Evolutionary conservation across 2,329 filamentous ascomycete genomes (phyloP), one percentile per base, ranked within the genome.

Genomic region (Neofusicoccum sp.): DNA sequence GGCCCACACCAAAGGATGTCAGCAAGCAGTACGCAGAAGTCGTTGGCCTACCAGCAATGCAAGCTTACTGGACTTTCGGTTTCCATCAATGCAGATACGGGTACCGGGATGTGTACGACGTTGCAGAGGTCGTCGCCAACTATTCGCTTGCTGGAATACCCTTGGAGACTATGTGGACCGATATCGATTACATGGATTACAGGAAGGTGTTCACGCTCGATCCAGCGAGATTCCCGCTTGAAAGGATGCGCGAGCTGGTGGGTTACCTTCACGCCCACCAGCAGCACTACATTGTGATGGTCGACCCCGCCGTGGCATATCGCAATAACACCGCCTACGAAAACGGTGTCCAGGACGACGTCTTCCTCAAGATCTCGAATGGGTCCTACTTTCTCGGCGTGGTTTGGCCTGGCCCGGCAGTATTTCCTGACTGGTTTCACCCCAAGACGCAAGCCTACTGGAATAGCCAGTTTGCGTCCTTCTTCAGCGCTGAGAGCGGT

Each of bases 381-480:
- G 89, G 82, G 12, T 79, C 79, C 9, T 72, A 84, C 31, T 84
- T 83, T 65, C 69, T 83, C 64, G 85, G 90, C 14, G 89, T 92
- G 14, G 90, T 93, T 28, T 94, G 91, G 91, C 88, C 91, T 5
- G 91, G 91, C 49, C 83, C 87, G 12, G 85, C 88, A 0, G 88
- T 84, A 9, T 92, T 88, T 75, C 89, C 89, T 0, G 91, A 94
- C 73, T 94, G 90, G 90, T 92, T 93, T 71, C 79, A 87, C 16
- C 81, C 83, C 6, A 85, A 86, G 58, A 85, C 86, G 1, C 82
- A 87, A 52, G 70, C 77, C 1, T 95, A 87, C 74, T 94, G 91
- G 91, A 87, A 86, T 66, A 80, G 81, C 4, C 84, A 93, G 71
- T 89, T 94, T 68, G 74, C 71, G 0, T 73, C 71, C 1, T 91